These are phyloP conservation scores for Salix exigua DNA, from an alignment of 345 rosid genomes.

Conservation along the genomic window DNA sequence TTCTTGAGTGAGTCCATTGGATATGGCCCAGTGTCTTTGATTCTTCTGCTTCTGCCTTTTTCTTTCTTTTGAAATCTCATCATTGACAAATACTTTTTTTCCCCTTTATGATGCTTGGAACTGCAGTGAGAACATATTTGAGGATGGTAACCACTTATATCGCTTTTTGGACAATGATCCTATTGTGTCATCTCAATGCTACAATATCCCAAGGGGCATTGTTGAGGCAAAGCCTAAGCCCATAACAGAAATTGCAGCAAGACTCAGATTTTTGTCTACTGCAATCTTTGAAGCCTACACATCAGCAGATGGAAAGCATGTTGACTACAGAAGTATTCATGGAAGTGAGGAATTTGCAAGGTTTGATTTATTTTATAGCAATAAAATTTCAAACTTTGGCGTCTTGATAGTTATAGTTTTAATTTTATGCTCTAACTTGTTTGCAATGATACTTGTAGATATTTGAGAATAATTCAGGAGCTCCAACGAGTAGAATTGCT, in stretches of 20 bases:
- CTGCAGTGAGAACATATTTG: constrained; percentile 72
- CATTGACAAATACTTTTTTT: background rate
- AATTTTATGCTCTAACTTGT: background rate
- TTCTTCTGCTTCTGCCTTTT: background rate
- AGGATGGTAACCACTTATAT: constrained; percentile 79
- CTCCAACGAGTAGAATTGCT: constrained; percentile 73
- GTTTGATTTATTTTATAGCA: constrained; percentile 30
- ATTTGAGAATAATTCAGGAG: constrained; percentile 68
- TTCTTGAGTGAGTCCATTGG: constrained; percentile 57
- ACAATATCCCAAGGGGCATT: constrained; percentile 79
- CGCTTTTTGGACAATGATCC: constrained; percentile 79
- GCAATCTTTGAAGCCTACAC: constrained; percentile 75
- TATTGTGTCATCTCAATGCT: constrained; percentile 64
- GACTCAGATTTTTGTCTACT: constrained; percentile 55
- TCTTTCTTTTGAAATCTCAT: background rate
- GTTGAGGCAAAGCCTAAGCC: constrained; percentile 70
- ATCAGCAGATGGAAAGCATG: constrained; percentile 74
- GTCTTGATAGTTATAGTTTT: constrained; percentile 16
- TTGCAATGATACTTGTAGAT: constrained; percentile 37
- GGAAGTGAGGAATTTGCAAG: constrained; percentile 97
- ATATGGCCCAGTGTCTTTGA: background rate
- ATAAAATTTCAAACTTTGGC: constrained; percentile 2
- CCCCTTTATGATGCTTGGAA: constrained; percentile 12
- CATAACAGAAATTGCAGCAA: constrained; percentile 57
- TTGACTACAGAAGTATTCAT: constrained; percentile 82